Percentiles rank a stretch among this genome's conserved stretches.
phyloP scores from a whole-genome alignment of 495 filamentous ascomycete genomes.

The Evansstolkia leycettana region DNA sequence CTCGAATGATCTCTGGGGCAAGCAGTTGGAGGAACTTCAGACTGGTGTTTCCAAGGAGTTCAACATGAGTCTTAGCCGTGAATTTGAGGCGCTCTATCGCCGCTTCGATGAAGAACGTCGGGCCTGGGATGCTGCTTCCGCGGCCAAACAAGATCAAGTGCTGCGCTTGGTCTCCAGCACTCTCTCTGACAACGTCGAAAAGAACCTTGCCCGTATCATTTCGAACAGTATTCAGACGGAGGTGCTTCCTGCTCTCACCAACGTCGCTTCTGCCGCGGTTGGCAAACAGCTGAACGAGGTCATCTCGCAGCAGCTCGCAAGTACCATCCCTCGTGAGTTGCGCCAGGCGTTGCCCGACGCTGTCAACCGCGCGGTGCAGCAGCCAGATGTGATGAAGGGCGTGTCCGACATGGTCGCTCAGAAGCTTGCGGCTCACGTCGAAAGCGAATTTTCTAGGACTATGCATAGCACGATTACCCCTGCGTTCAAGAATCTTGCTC shows the following conservation, averaged over 20 bases:
- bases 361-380: conserved; percentile 50
- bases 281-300: conserved; percentile 48
- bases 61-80: conserved; percentile 38
- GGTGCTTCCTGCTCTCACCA: conserved; percentile 47
- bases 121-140: conserved; percentile 48
- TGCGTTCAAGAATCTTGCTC: conserved; percentile 46
- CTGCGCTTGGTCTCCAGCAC: conserved; percentile 80
- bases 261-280: conserved; percentile 37
- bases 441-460: conserved; percentile 49
- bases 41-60: conserved; percentile 42
- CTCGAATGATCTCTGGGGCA: conserved; percentile 29
- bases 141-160: conserved; percentile 65
- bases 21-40: conserved; percentile 44
- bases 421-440: conserved; percentile 52
- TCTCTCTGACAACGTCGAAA: conserved; percentile 80
- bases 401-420: conserved; percentile 60
- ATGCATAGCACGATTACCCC: conserved; percentile 53
- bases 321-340: conserved; percentile 40
- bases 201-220: conserved; percentile 60
- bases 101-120: conserved; percentile 55
- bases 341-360: conserved; percentile 41
- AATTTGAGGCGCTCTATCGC: conserved; percentile 46
- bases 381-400: conserved; percentile 52
- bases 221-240: conserved; percentile 49
- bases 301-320: conserved; percentile 35